Conservation (phyloP, 2,329 filamentous ascomycete genomes). For the Cordyceps militaris region DNA sequence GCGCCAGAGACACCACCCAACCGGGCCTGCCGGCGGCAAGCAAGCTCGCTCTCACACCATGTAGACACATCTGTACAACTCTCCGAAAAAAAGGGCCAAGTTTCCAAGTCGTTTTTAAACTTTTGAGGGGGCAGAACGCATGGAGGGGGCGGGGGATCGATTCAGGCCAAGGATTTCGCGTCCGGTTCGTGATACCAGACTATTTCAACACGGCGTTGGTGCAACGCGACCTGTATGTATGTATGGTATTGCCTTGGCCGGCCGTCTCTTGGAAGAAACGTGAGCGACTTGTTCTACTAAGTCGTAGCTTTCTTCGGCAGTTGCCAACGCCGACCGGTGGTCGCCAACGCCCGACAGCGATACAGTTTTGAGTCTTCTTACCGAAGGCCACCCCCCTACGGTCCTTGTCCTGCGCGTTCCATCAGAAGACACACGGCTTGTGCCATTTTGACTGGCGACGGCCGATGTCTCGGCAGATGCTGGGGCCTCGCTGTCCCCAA, state of each 20-base stretch:
- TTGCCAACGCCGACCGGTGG: background rate
- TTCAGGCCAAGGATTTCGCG: background rate
- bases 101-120: background rate
- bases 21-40: background rate
- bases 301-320: slow-evolving; percentile 5
- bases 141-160: background rate
- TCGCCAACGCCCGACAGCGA: background rate
- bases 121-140: too few species aligned
- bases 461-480: background rate
- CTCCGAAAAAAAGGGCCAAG: background rate
- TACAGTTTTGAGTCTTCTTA: background rate
- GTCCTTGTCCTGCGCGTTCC: background rate
- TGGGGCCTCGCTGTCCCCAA: background rate
- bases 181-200: background rate
- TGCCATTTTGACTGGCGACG: background rate
- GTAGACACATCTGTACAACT: background rate
- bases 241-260: slow-evolving; percentile 7
- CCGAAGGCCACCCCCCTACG: background rate
- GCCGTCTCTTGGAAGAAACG: background rate
- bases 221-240: slow-evolving; percentile 7
- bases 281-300: background rate
- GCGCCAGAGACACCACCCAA: background rate
- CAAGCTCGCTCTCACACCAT: background rate
- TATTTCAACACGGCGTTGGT: background rate
- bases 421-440: background rate